Base-by-base conservation (phyloP, 2,329 filamentous ascomycete genomes). In the Sordariomycetes sp. region DNA sequence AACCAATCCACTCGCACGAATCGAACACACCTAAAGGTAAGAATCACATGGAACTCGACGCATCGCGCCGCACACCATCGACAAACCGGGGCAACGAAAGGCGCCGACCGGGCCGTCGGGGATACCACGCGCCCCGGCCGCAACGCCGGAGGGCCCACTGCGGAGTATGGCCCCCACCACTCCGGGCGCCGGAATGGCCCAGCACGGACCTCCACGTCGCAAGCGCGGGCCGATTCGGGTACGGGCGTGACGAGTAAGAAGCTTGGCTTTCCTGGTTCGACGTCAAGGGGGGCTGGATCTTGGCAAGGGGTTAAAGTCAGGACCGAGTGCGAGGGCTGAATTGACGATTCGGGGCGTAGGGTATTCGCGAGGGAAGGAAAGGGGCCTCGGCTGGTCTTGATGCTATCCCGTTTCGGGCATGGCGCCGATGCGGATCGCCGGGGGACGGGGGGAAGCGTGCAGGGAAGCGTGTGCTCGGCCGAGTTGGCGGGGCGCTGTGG, bases 41-140 rank as follows among this genome's bases (percentile, higher is more conserved):
- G 28, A 3, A 32, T 32, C 28, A 32, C 28, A 32, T 32, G 28
- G 8, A 32, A 32, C 28, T 32, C 28, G 28, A 32, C 28, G 28
- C 28, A 32, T 32, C 28, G 8, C 8, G 28, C 28, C 28, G 28
- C 28, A 8, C 39, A 45, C n/a, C 15, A n/a, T 17, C 39, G 39
- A n/a, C 17, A n/a, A 15, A 17, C 39, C n/a, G 13, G 52, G 52
- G 20, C 24, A 15, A 22, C 22, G 52, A 53, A 24, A 45, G 25
- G 54, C 28, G 39, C 39, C 39, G 39, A 45, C 39, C 35, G 54
- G 54, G n/a, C 54, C 54, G 54, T 55, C 54, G 54, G 54, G n/a
- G 36, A 22, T 24, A 55, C 35, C 36, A n/a, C 36, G 13, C 22
- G 53, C 53, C 20, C 36, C 54, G 35, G 20, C 32, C 53, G 28